These are phyloP conservation scores for Xanthoceras sorbifolium DNA, from an alignment of 345 rosid species.

Conservation along the genomic window DNA sequence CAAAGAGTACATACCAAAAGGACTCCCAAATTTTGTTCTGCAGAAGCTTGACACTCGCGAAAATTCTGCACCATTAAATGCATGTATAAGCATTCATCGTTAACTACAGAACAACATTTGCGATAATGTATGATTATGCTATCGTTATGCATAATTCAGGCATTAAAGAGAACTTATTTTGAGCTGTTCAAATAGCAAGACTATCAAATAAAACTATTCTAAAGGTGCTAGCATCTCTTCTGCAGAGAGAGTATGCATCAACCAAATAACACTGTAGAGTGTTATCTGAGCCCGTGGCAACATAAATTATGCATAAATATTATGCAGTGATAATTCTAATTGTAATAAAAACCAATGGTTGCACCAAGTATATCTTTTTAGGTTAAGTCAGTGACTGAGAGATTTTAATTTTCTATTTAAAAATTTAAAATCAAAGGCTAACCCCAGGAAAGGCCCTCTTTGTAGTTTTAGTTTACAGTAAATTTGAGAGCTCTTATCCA, in stretches of 20 bases:
- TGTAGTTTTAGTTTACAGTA: neutral
- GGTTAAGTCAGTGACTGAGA: neutral
- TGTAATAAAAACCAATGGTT: neutral
- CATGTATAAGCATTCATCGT: conserved; percentile 11
- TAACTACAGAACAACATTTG: neutral
- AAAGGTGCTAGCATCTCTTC: neutral
- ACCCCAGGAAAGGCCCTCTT: neutral
- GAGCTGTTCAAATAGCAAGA: neutral
- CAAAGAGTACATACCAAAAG: conserved; percentile 62
- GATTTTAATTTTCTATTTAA: neutral
- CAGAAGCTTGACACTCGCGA: conserved; percentile 46
- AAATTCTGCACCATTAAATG: conserved; percentile 53
- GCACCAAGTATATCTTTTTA: neutral
- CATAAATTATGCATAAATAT: neutral
- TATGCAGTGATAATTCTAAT: neutral
- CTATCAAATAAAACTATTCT: neutral
- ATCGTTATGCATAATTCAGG: neutral
- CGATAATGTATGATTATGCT: neutral
- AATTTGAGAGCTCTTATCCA: neutral
- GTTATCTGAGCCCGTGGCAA: neutral
- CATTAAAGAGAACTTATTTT: neutral
- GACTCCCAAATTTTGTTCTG: conserved; percentile 80
- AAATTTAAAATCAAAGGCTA: neutral
- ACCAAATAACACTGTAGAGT: neutral
- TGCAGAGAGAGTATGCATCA: neutral